These are phyloP conservation scores for Phytopythium montanum DNA, from an alignment of 352 stramenopile genomes.

Conservation along the genomic window DNA sequence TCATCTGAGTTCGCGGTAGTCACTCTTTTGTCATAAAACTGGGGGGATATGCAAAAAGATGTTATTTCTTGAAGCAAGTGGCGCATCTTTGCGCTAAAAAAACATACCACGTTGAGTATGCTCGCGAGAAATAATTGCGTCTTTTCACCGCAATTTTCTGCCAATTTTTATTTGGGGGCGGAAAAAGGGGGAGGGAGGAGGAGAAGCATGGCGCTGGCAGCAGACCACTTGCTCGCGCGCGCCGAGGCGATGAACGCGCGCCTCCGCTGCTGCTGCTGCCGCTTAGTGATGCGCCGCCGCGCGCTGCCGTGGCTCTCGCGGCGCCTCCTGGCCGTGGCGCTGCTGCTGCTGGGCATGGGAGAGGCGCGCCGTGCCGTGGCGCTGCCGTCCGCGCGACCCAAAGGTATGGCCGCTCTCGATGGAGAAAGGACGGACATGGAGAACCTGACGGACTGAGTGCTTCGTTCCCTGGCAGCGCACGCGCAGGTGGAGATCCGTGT, in stretches of 20 bases:
- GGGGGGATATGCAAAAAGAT: too few species aligned
- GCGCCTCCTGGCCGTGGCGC: slow-evolving; percentile 17
- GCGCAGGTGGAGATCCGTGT: slow-evolving; percentile 53
- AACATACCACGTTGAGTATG: too few species aligned
- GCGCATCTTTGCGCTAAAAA: not conserved
- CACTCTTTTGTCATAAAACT: not conserved
- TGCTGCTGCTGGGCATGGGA: slow-evolving; percentile 29
- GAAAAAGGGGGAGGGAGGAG: slow-evolving; percentile 1
- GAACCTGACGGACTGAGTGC: not conserved
- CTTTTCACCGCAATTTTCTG: not conserved
- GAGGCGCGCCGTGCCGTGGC: slow-evolving; percentile 33
- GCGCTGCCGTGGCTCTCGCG: slow-evolving; percentile 8
- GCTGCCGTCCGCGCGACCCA: slow-evolving; percentile 16
- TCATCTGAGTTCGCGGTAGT: not conserved
- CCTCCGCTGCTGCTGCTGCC: slow-evolving; percentile 4
- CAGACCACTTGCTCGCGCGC: not conserved
- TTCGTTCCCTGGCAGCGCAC: slow-evolving; percentile 15
- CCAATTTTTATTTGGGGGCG: not conserved
- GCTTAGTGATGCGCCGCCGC: slow-evolving; percentile 1
- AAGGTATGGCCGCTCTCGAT: slow-evolving; percentile 15
- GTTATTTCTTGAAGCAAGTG: not conserved
- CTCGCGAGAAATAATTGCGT: too few species aligned
- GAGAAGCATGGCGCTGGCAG: not conserved
- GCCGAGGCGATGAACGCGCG: not conserved
- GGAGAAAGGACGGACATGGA: not conserved